Percentiles rank a stretch among this genome's conserved stretches.
Conservation (phyloP, 495 filamentous ascomycete species). For the Penicillium manginii region DNA sequence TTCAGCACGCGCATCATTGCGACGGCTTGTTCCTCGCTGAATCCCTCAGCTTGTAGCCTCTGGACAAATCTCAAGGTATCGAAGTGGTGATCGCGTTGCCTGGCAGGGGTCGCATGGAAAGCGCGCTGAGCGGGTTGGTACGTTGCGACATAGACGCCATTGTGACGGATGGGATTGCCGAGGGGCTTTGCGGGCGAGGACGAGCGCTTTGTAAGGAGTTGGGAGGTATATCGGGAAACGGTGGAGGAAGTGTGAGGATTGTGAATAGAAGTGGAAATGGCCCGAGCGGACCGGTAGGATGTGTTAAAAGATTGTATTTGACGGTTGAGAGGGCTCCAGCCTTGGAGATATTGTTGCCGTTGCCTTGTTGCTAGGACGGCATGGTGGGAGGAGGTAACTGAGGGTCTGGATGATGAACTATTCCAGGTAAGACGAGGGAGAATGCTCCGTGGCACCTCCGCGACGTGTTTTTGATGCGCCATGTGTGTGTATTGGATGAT, state of each 20-base stretch:
- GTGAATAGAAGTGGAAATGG: constrained; percentile 28
- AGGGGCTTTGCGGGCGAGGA: constrained; percentile 22
- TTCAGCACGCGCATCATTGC: constrained; percentile 97
- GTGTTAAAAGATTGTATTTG: constrained; percentile 23
- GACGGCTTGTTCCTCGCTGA: constrained; percentile 91
- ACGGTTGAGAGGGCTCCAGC: constrained; percentile 29
- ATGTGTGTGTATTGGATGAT: constrained; percentile 18
- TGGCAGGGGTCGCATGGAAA: constrained; percentile 71
- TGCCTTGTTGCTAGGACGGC: constrained; percentile 33
- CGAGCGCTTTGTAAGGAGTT: constrained; percentile 3
- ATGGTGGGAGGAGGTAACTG: constrained; percentile 35
- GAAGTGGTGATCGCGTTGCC: constrained; percentile 85
- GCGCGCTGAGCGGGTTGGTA: constrained; percentile 49
- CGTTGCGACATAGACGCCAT: constrained; percentile 52
- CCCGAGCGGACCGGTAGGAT: constrained; percentile 22
- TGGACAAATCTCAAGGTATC: constrained; percentile 98
- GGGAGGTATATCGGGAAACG: constrained; percentile 28
- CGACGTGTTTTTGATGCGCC: constrained; percentile 43
- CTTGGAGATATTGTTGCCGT: constrained; percentile 25
- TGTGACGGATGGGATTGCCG: constrained; percentile 43
- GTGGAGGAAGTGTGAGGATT: constrained; percentile 18
- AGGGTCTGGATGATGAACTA: constrained; percentile 42
- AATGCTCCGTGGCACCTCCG: constrained; percentile 44
- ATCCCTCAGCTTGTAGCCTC: constrained; percentile 85
- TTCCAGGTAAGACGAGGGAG: constrained; percentile 52